Evolutionary conservation across 345 rosid genomes (phyloP), one percentile per base, ranked within the genome.

Genomic region (Lumnitzera littorea): DNA sequence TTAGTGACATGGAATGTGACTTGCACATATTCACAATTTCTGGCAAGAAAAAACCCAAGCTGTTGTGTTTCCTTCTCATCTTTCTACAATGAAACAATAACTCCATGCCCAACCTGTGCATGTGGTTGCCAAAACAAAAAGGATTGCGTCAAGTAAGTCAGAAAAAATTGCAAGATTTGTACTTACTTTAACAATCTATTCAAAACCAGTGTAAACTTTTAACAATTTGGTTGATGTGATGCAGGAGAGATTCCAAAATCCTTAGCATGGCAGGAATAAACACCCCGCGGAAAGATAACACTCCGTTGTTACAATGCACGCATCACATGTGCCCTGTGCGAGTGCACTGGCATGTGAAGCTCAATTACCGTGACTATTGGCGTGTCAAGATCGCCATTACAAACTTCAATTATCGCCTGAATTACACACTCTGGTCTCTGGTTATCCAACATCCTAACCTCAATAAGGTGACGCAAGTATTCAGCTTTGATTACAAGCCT

Each of bases 1-100:
- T 75, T 84, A 89, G 96, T 91, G 91, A 86, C 95, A 51, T 89
- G 96, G 92, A 91, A 89, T 53, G 96, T 87, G 48, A 87, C 89
- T 43, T 91, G 92, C 87, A 85, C 95, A 27, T 91, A 84, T 67
- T 91, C 98, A 15, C 95, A 91, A 65, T 84, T 89, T 66, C 78
- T 85, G 60, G 91, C 92, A 0, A 73, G 89, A 55, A 83, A 83
- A 62, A 82, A 85, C 62, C 98, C 96, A 2, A 85, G 58, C 46
- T 91, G 98, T 41, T 89, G 98, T 2, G 91, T 89, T 56, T 89
- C 98, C 16, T 76, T 91, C 71, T 92, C 96, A 15, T 80, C 96
- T 67, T 91, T 91, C 83, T 91, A 87, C 81, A 91, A 80, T 24
- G 87, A 82, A 15, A 85, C 88, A 27, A 85, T 89, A 73, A 85